Evolutionary conservation across 208 protist species (phyloP).

Genomic region (Angomonas deanei): DNA sequence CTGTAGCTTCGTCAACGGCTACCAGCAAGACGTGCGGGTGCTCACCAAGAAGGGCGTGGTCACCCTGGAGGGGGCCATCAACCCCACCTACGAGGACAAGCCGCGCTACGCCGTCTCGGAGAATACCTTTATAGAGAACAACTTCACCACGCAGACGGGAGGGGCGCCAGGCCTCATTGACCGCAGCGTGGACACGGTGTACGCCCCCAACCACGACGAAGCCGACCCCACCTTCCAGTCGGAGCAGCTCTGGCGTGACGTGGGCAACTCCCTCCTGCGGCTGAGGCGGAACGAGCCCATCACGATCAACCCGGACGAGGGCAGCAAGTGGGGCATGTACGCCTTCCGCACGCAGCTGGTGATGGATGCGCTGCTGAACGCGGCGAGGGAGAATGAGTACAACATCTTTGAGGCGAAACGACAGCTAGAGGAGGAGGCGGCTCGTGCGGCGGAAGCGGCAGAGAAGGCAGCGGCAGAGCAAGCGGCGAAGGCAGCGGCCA

Average conservation of each 20-base stretch:
- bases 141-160: not conserved
- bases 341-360: constrained; percentile 54
- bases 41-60: constrained; percentile 44
- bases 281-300: constrained; percentile 32
- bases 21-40: constrained; percentile 51
- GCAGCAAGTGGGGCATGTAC: constrained; percentile 36
- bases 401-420: not conserved
- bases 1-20: constrained; percentile 49
- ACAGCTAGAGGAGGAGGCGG: not conserved
- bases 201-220: constrained; percentile 17
- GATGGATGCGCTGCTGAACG: constrained; percentile 45
- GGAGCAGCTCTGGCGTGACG: constrained; percentile 65
- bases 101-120: constrained; percentile 24
- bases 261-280: constrained; percentile 39
- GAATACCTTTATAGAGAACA: constrained; percentile 5
- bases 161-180: constrained; percentile 12
- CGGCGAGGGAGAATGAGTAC: constrained; percentile 24
- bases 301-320: constrained; percentile 35
- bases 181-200: constrained; percentile 17
- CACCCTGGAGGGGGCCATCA: constrained; percentile 50
- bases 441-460: not conserved
- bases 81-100: constrained; percentile 34
- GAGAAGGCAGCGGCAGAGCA: not conserved
- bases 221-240: constrained; percentile 32
- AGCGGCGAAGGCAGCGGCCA: not conserved